Evolutionary conservation across 2,329 filamentous ascomycete genomes (phyloP).

Genomic region (Pseudophaeomoniella oleicola): DNA sequence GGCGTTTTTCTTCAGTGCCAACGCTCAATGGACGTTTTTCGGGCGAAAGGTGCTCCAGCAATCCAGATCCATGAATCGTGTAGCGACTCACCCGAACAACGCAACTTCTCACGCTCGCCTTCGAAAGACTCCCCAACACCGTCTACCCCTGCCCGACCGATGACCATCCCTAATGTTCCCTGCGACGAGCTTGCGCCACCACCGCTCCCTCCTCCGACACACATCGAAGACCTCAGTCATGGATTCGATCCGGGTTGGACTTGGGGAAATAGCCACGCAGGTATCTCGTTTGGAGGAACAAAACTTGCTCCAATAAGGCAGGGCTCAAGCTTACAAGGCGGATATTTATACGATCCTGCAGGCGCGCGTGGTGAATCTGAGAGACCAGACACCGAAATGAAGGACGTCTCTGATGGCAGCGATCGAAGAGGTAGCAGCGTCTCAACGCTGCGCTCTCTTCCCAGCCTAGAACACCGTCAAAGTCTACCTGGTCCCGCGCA

Average conservation of each 20-base stretch:
- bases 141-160: slow-evolving; percentile 34
- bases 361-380: slow-evolving; percentile 7
- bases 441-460: neutral
- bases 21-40: slow-evolving; percentile 27
- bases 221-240: slow-evolving; percentile 39
- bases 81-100: slow-evolving; percentile 16
- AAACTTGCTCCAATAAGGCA: slow-evolving; percentile 30
- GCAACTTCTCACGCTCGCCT: slow-evolving; percentile 19
- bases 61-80: slow-evolving; percentile 28
- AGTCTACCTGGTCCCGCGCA: neutral
- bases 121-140: slow-evolving; percentile 25
- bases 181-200: slow-evolving; percentile 36
- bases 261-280: slow-evolving; percentile 41
- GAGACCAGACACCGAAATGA: neutral
- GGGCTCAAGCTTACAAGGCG: slow-evolving; percentile 35
- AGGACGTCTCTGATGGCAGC: neutral
- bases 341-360: slow-evolving; percentile 19
- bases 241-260: slow-evolving; percentile 49
- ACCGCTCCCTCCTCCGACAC: slow-evolving; percentile 48
- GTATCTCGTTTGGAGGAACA: slow-evolving; percentile 28
- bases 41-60: slow-evolving; percentile 22
- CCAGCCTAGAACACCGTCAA: neutral
- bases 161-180: slow-evolving; percentile 48
- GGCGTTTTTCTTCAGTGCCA: slow-evolving; percentile 10
- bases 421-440: neutral